Evolutionary conservation across 129 eudicot genomes (phyloP).

Genomic region (Oenanthe sinensis): DNA sequence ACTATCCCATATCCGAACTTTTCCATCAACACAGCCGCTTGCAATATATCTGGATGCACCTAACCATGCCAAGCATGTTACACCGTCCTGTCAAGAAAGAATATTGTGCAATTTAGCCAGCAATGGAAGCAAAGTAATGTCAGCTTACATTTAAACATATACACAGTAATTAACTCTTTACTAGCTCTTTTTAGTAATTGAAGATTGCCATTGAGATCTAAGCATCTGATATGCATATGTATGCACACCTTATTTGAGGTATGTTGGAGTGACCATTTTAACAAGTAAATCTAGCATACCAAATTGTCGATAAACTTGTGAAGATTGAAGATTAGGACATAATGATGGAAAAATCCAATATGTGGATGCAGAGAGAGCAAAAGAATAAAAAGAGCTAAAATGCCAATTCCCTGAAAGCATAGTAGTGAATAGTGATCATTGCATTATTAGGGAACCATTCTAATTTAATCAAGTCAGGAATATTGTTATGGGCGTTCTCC

Average conservation of each 20-base stretch:
- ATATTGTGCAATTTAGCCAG: background rate
- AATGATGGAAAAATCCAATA: too few species aligned
- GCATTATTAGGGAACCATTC: background rate
- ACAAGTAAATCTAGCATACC: background rate
- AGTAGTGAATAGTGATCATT: background rate
- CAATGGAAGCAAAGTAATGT: background rate
- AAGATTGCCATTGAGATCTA: background rate
- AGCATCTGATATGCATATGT: background rate
- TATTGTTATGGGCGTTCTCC: background rate
- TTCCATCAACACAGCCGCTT: too few species aligned
- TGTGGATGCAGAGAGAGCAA: background rate
- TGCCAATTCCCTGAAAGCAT: background rate
- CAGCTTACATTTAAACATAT: background rate
- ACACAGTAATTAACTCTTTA: background rate
- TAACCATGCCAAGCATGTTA: constrained; percentile 73
- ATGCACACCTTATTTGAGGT: too few species aligned
- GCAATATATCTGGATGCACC: constrained; percentile 46
- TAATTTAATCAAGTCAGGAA: too few species aligned
- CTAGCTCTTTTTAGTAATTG: background rate
- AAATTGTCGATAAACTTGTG: background rate
- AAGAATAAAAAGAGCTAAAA: background rate
- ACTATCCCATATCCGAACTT: constrained; percentile 89
- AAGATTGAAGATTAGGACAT: background rate
- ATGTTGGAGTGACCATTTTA: background rate
- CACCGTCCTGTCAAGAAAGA: constrained; percentile 50